Percentiles rank a stretch among this genome's conserved stretches.
These are phyloP conservation scores for Solanum pimpinellifolium DNA, from an alignment of 257 asterid species.

Conservation along the genomic window DNA sequence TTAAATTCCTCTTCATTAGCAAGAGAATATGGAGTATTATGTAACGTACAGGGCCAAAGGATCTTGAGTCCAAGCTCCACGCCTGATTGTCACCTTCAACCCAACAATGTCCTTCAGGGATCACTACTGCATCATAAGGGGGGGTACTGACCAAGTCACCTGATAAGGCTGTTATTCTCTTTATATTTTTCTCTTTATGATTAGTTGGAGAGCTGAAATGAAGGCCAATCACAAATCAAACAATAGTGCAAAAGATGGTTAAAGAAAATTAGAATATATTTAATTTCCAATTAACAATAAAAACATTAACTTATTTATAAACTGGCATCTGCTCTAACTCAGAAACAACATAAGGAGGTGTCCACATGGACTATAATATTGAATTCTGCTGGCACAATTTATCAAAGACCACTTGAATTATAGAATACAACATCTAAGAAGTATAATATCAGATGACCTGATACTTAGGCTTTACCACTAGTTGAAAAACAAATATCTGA, in stretches of 20 bases:
- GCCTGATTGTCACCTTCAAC: conserved; percentile 80
- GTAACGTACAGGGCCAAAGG: conserved; percentile 63
- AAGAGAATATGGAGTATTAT: not conserved
- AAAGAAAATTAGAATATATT: not conserved
- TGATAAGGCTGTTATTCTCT: conserved; percentile 74
- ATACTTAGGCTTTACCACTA: not conserved
- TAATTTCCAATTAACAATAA: not conserved
- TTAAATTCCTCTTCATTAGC: not conserved
- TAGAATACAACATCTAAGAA: not conserved
- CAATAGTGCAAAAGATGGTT: not conserved
- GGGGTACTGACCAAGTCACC: conserved; percentile 64
- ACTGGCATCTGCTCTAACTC: not conserved
- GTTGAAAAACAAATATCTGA: not conserved
- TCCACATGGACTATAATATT: not conserved
- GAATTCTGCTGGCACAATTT: not conserved
- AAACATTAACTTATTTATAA: not conserved
- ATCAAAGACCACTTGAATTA: not conserved
- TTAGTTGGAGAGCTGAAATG: conserved; percentile 58
- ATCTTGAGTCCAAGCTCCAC: conserved; percentile 69
- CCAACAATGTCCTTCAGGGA: conserved; percentile 96
- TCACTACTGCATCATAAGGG: conserved; percentile 30
- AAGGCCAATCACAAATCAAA: not conserved
- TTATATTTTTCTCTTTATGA: conserved; percentile 48
- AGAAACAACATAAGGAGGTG: not conserved
- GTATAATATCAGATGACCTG: not conserved